A percentile compares a stretch with the other conserved stretches of the same genome.
phyloP scores from a whole-genome alignment of 306 rosid genomes.

The Lagenaria siceraria region DNA sequence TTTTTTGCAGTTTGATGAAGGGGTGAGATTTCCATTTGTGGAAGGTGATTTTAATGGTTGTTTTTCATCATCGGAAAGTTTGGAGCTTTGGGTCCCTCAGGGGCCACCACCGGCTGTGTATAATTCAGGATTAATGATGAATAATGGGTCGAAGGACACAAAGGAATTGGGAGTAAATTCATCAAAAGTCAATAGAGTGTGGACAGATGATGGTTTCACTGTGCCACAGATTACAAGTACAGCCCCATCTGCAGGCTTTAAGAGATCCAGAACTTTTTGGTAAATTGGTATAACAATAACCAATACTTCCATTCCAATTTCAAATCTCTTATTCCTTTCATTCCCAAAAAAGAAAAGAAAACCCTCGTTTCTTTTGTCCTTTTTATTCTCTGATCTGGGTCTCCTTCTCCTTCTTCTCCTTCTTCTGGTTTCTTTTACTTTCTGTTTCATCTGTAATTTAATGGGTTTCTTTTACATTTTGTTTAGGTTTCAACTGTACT shows the following conservation, averaged over 20 bases:
- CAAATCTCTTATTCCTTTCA: background rate
- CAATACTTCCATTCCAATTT: background rate
- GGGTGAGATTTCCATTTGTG: slow-evolving; percentile 11
- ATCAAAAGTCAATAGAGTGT: slow-evolving; percentile 27
- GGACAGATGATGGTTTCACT: slow-evolving; percentile 58
- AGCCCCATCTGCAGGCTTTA: slow-evolving; percentile 24
- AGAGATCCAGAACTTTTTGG: slow-evolving; percentile 52
- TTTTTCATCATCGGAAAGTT: slow-evolving; percentile 20
- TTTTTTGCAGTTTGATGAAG: slow-evolving; percentile 39
- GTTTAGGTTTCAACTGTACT: background rate
- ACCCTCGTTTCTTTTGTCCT: background rate
- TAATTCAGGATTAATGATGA: slow-evolving; percentile 21
- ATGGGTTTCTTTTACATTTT: background rate
- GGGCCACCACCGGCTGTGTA: slow-evolving; percentile 25
- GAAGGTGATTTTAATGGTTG: slow-evolving; percentile 26
- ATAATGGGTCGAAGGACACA: slow-evolving; percentile 21
- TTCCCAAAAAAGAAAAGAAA: background rate
- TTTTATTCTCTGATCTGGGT: background rate
- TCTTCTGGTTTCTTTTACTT: background rate
- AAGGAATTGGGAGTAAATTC: slow-evolving; percentile 20
- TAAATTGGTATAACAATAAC: slow-evolving; percentile 5
- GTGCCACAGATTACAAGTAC: slow-evolving; percentile 62
- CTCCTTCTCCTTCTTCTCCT: background rate
- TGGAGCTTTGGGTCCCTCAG: slow-evolving; percentile 80
- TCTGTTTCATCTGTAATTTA: background rate